phyloP scores from a whole-genome alignment of 2,329 filamentous ascomycete genomes.

The Didymella exigua region DNA sequence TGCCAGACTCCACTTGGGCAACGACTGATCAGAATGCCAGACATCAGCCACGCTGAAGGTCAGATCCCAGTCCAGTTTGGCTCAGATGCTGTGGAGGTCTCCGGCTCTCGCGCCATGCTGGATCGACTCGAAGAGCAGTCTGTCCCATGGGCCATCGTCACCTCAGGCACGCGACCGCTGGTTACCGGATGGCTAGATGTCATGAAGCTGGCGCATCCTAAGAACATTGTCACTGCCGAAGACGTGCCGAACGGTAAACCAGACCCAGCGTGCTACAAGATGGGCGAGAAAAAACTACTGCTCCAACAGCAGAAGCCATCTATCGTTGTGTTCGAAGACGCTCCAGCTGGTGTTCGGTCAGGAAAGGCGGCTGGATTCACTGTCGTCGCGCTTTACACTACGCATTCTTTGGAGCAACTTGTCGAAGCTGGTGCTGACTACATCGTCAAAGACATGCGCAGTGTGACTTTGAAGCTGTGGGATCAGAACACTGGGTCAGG shows the following conservation, averaged over 20 bases:
- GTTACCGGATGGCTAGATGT: slow-evolving; percentile 58
- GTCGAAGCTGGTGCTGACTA: slow-evolving; percentile 81
- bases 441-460: slow-evolving; percentile 79
- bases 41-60: slow-evolving; percentile 79
- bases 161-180: slow-evolving; percentile 55
- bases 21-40: slow-evolving; percentile 52
- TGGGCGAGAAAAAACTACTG: slow-evolving; percentile 51
- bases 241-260: slow-evolving; percentile 57
- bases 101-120: slow-evolving; percentile 76
- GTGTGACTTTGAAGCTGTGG: slow-evolving; percentile 66
- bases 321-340: slow-evolving; percentile 85
- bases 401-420: slow-evolving; percentile 76
- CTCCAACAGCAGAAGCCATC: slow-evolving; percentile 48
- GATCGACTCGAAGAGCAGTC: slow-evolving; percentile 65
- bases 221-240: slow-evolving; percentile 56
- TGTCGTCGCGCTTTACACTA: slow-evolving; percentile 84
- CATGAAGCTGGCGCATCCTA: slow-evolving; percentile 55
- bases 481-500: slow-evolving; percentile 63
- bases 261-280: slow-evolving; percentile 56
- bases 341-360: slow-evolving; percentile 80
- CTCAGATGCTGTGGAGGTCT: slow-evolving; percentile 80
- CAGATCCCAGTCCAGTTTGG: slow-evolving; percentile 78
- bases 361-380: slow-evolving; percentile 86
- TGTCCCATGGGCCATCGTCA: slow-evolving; percentile 82
- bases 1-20: background rate